Conservation (phyloP, 257 asterid genomes). For the Ilex asprella region DNA sequence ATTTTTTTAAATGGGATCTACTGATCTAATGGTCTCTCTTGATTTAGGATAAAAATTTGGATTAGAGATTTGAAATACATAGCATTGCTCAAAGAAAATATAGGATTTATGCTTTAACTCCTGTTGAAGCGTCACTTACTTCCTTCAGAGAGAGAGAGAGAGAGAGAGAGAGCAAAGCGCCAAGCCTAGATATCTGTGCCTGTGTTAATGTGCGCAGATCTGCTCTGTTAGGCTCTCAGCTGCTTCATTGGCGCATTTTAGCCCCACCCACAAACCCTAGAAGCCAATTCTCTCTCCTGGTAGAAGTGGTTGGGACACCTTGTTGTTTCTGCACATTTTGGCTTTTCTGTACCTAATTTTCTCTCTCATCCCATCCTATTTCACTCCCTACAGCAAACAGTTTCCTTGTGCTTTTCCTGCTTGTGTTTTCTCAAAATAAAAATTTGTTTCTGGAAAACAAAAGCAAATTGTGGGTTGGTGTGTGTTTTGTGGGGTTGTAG, state of each 20-base stretch:
- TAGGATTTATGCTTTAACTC: too few relatives aligned
- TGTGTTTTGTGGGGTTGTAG: conserved; percentile 10
- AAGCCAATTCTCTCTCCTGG: conserved; percentile 7
- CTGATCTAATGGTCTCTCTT: too few relatives aligned
- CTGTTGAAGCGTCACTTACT: too few relatives aligned
- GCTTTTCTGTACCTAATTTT: conserved; percentile 25
- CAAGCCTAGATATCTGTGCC: conserved; percentile 12
- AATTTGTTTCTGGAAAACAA: conserved; percentile 10
- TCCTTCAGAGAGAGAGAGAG: neutral
- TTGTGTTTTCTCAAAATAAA: neutral
- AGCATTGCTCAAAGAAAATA: too few relatives aligned
- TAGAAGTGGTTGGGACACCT: conserved; percentile 26
- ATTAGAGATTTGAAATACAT: too few relatives aligned
- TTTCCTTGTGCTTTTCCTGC: too few relatives aligned
- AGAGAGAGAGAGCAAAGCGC: neutral
- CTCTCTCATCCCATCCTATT: conserved; percentile 12
- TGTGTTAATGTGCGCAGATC: conserved; percentile 31
- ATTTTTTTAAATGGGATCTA: too few relatives aligned
- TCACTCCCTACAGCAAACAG: conserved; percentile 5
- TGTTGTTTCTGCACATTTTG: conserved; percentile 14
- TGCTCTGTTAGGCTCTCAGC: conserved; percentile 3
- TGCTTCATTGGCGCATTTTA: conserved; percentile 22
- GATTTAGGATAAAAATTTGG: too few relatives aligned
- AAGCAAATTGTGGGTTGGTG: conserved; percentile 23
- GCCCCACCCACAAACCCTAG: conserved; percentile 21